These are phyloP conservation scores for Boletellus deceptivus DNA, from an alignment of 1,284 basidiomycete genomes.

Conservation along the genomic window DNA sequence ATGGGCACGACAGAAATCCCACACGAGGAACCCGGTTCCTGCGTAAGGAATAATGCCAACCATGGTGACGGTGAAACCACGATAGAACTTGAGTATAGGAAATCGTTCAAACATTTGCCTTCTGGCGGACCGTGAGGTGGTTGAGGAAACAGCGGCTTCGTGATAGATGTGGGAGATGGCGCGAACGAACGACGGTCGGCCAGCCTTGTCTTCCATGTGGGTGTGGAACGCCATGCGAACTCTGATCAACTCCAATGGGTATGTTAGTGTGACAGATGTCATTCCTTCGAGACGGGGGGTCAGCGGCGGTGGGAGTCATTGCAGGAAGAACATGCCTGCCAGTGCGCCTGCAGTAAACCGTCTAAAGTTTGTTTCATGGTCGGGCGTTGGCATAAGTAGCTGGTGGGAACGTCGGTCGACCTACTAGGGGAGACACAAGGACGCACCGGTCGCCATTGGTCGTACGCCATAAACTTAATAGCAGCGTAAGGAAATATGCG, in stretches of 20 bases:
- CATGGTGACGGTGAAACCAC: slow-evolving; percentile 92
- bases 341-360: slow-evolving; percentile 88
- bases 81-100: slow-evolving; percentile 87
- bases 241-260: slow-evolving; percentile 93
- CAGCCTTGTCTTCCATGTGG: slow-evolving; percentile 35
- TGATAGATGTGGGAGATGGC: slow-evolving; percentile 69
- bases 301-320: neutral
- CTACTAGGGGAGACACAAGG: slow-evolving; percentile 24
- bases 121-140: slow-evolving; percentile 18
- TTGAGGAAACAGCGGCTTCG: slow-evolving; percentile 51
- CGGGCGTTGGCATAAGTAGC: slow-evolving; percentile 82
- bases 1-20: slow-evolving; percentile 77
- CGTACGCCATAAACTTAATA: slow-evolving; percentile 98
- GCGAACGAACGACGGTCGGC: slow-evolving; percentile 59
- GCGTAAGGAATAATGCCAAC: slow-evolving; percentile 96
- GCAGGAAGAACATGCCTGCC: slow-evolving; percentile 56
- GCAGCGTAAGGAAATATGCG: slow-evolving; percentile 92
- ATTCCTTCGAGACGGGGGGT: slow-evolving; percentile 56
- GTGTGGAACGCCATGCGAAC: slow-evolving; percentile 95
- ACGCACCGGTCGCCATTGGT: slow-evolving; percentile 73
- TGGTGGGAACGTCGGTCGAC: slow-evolving; percentile 20
- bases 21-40: slow-evolving; percentile 92
- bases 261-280: slow-evolving; percentile 87
- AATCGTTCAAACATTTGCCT: slow-evolving; percentile 52
- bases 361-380: slow-evolving; percentile 76